Evolutionary conservation across 164 flowering plant genomes (phyloP), one percentile per base, ranked within the genome.

Genomic region (Magnolia officinalis): DNA sequence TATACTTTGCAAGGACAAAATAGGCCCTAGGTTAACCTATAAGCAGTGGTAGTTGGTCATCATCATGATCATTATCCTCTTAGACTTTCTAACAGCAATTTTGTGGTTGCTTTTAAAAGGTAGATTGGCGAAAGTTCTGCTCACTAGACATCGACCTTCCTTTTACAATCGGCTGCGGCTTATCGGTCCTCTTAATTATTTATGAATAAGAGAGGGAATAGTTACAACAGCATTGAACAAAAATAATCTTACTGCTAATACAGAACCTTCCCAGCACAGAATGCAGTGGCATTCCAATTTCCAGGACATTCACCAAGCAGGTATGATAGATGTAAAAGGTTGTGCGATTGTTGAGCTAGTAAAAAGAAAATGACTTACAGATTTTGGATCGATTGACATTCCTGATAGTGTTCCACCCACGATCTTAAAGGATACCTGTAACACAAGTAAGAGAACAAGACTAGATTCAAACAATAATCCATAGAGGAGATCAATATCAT

Each of bases 401-500:
- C 99, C 95, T 70, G 98, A 93, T 68, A 92, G 69, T 71, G 99
- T 87, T 37, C 87, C 90, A 65, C 99, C 99, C 21, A 76, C 68
- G 64, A 96, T 88, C 86, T 89, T 96, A 86, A 96, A 94, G 68
- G 98, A 89, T 14, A 91, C 96, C 99, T 96, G 93, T 75, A 82
- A 78, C 72, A 26, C 58, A 81, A 19, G 51, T 66, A 52, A 67
- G 52, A 86, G 75, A 58, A 76, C 55, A 45, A 49, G 50, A 4
- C 29, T 73, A 13, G 59, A 45, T 52, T 50, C 69, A 52, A 19
- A 6, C 11, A 67, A 58, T 51, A 59, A 67, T 31, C 2, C 8
- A 45, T 21, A 65, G 29, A 14, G 24, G n/a, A 14, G n/a, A 14
- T 13, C 10, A 21, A 24, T 23, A 65, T 37, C 13, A 24, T 65